These are phyloP conservation scores for Zychaea mexicana DNA, from an alignment of 371 early-diverging fungal species.

Conservation along the genomic window DNA sequence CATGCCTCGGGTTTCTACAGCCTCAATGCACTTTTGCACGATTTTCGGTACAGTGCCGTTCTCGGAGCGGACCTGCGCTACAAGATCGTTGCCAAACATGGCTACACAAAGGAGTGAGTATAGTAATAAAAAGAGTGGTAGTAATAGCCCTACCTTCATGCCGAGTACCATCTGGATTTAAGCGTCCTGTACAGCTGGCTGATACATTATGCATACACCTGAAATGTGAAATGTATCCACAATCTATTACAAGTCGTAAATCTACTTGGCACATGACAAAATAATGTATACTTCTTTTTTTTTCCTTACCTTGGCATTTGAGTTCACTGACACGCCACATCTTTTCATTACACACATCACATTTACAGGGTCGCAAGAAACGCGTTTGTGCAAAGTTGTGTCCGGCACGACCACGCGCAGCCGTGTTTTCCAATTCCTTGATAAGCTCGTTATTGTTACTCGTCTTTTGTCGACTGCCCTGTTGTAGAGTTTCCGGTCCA, in stretches of 20 bases:
- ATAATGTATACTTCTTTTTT: neutral
- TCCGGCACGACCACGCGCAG: conserved; percentile 15
- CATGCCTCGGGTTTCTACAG: conserved; percentile 81
- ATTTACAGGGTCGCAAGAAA: conserved; percentile 73
- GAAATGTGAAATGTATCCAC: conserved; percentile 37
- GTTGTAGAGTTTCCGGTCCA: neutral
- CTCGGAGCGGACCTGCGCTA: conserved; percentile 28
- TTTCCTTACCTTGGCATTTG: conserved; percentile 66
- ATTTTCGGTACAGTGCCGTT: conserved; percentile 64
- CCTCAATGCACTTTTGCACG: conserved; percentile 76
- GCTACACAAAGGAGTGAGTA: neutral
- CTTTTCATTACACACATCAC: conserved; percentile 85
- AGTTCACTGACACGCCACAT: conserved; percentile 84
- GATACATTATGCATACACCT: conserved; percentile 40
- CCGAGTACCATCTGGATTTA: conserved; percentile 14
- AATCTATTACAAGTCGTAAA: conserved; percentile 27
- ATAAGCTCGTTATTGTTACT: neutral
- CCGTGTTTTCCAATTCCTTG: conserved; percentile 3
- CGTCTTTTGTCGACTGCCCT: neutral
- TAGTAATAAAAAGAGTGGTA: too few relatives aligned
- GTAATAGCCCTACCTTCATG: conserved; percentile 1
- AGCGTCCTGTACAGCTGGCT: conserved; percentile 27
- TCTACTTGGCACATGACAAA: too few relatives aligned
- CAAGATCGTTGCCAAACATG: conserved; percentile 41
- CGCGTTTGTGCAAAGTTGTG: conserved; percentile 66